Percentiles rank a stretch among this genome's conserved stretches.
Conservation (phyloP, 805 yeast species). For the Schwanniomyces vanrijiae region DNA sequence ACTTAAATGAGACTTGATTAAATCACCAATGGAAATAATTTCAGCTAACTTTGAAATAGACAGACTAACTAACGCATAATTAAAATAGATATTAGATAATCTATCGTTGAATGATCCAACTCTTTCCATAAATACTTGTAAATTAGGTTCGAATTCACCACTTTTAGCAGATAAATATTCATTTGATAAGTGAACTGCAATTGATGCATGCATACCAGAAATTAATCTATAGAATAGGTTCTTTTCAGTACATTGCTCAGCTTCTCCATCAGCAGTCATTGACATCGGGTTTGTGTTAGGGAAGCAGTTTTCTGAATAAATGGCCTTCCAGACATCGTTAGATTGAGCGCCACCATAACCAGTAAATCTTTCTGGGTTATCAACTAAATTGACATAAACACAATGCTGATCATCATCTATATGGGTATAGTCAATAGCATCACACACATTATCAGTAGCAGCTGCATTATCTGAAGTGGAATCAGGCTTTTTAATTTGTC, state of each 20-base stretch:
- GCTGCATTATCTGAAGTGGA: conserved; percentile 8
- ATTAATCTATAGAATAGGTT: conserved; percentile 82
- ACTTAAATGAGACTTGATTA: conserved; percentile 22
- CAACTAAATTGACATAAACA: conserved; percentile 80
- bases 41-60: conserved; percentile 63
- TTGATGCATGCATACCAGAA: conserved; percentile 94
- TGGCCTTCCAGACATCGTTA: conserved; percentile 87
- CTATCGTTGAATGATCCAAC: conserved; percentile 92
- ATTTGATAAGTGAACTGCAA: conserved; percentile 87
- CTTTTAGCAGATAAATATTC: conserved; percentile 71
- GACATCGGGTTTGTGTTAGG: conserved; percentile 45
- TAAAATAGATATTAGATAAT: conserved; percentile 84
- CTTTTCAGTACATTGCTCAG: conserved; percentile 74
- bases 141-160: conserved; percentile 81
- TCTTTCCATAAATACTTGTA: conserved; percentile 78
- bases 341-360: conserved; percentile 95
- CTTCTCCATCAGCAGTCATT: conserved; percentile 29
- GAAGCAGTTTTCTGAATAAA: conserved; percentile 90
- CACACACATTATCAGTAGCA: conserved; percentile 21
- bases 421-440: conserved; percentile 68
- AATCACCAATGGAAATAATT: conserved; percentile 26
- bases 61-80: conserved; percentile 83
- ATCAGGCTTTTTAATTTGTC: conserved; percentile 33
- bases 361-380: conserved; percentile 94
- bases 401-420: conserved; percentile 64